Evolutionary conservation across 257 asterid genomes (phyloP).

Genomic region (Nicotiana noctiflora): DNA sequence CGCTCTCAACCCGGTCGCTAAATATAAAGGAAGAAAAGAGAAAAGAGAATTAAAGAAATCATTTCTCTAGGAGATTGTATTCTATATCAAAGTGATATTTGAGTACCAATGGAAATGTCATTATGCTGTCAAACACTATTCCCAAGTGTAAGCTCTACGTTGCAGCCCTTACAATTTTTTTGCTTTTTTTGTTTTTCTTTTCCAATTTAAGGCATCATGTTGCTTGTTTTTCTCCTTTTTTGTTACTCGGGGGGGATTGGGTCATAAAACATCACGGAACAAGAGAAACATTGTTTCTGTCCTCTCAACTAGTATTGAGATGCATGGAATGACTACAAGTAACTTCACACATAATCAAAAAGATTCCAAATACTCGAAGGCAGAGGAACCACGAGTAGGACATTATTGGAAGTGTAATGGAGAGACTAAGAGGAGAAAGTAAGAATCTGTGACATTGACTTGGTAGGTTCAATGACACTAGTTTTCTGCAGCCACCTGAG

Average conservation of each 20-base stretch:
- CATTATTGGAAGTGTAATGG: not conserved
- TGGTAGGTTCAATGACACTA: not conserved
- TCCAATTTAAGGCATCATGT: not conserved
- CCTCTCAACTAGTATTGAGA: not conserved
- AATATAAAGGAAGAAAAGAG: not conserved
- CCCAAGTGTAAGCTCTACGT: not conserved
- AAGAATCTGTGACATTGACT: not conserved
- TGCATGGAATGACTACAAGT: constrained; percentile 1
- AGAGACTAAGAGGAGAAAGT: not conserved
- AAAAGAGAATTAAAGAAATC: not conserved
- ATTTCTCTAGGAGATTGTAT: not conserved
- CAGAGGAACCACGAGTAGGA: not conserved
- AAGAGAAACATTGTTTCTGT: not conserved
- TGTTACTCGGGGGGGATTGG: not conserved
- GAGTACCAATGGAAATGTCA: not conserved
- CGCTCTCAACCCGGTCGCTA: not conserved
- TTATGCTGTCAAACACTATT: not conserved
- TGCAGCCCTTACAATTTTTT: not conserved
- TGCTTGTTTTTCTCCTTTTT: not conserved
- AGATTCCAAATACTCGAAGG: not conserved
- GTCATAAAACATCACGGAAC: not conserved
- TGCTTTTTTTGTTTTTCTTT: not conserved
- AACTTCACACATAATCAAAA: not conserved
- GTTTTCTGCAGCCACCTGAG: constrained; percentile 20
- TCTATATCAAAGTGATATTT: not conserved